These are phyloP conservation scores for Closterium sp. DNA, from an alignment of 139 green algal genomes.

Conservation along the genomic window DNA sequence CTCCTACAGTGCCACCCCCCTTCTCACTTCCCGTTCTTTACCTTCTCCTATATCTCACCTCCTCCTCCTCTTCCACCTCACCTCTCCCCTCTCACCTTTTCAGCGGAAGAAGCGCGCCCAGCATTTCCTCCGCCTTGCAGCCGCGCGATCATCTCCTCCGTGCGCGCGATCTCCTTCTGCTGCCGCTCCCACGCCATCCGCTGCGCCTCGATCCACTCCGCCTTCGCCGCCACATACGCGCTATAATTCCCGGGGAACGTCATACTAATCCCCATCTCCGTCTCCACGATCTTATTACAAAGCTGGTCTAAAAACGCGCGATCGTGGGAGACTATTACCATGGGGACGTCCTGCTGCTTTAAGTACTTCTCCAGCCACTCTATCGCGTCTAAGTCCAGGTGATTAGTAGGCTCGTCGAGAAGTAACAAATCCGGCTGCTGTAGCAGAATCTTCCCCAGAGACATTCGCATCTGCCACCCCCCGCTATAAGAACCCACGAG, in stretches of 20 bases:
- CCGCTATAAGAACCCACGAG: conserved; percentile 76
- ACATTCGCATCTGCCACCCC: conserved; percentile 99
- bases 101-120: conserved; percentile 74
- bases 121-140: conserved; percentile 69
- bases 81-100: conserved; percentile 66
- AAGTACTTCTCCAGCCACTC: conserved; percentile 97
- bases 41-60: neutral
- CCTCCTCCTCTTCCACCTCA: neutral
- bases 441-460: conserved; percentile 97
- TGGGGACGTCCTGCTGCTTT: conserved; percentile 77
- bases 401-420: conserved; percentile 97
- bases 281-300: conserved; percentile 95
- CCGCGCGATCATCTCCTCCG: conserved; percentile 69
- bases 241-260: conserved; percentile 91
- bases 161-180: conserved; percentile 90
- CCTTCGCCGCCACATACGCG: conserved; percentile 62
- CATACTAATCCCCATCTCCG: conserved; percentile 79
- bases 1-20: conserved; percentile 86
- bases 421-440: conserved; percentile 65
- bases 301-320: conserved; percentile 95
- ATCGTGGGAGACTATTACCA: conserved; percentile 96
- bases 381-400: conserved; percentile 96
- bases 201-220: conserved; percentile 36
- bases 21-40: conserved; percentile 27
- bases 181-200: conserved; percentile 59